Percentiles rank a stretch among this genome's conserved stretches.
These are phyloP conservation scores for Prunus campanulata DNA, from an alignment of 306 rosid species.

Conservation along the genomic window DNA sequence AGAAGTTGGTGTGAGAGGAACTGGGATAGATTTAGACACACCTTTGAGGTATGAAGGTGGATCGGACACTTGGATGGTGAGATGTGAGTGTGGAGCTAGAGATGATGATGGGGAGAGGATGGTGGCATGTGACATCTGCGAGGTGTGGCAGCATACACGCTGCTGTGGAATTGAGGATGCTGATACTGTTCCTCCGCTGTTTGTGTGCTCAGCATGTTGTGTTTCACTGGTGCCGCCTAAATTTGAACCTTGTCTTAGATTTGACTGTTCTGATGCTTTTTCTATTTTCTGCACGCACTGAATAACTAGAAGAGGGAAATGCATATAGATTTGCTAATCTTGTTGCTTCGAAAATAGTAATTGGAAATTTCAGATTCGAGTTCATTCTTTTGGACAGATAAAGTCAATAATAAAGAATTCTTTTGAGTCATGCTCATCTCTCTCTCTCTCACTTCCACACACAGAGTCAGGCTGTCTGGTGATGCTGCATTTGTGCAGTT, in stretches of 20 bases:
- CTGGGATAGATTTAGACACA: constrained; percentile 42
- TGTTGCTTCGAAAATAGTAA: background rate
- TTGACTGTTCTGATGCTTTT: constrained; percentile 13
- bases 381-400: background rate
- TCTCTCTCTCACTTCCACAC: background rate
- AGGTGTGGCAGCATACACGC: constrained; percentile 84
- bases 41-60: constrained; percentile 66
- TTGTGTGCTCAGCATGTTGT: constrained; percentile 68
- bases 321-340: background rate
- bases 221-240: constrained; percentile 47
- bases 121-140: constrained; percentile 88
- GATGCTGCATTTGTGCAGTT: background rate
- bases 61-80: constrained; percentile 67
- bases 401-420: background rate
- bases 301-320: background rate
- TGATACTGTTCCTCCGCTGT: constrained; percentile 61
- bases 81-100: constrained; percentile 77
- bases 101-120: constrained; percentile 93
- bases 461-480: background rate
- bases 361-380: background rate
- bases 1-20: constrained; percentile 57
- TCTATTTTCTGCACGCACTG: background rate
- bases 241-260: constrained; percentile 19
- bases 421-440: background rate
- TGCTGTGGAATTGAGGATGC: constrained; percentile 68